Conservation (phyloP, 1,284 basidiomycete genomes). For the Cutaneotrichosporon dermatis region DNA sequence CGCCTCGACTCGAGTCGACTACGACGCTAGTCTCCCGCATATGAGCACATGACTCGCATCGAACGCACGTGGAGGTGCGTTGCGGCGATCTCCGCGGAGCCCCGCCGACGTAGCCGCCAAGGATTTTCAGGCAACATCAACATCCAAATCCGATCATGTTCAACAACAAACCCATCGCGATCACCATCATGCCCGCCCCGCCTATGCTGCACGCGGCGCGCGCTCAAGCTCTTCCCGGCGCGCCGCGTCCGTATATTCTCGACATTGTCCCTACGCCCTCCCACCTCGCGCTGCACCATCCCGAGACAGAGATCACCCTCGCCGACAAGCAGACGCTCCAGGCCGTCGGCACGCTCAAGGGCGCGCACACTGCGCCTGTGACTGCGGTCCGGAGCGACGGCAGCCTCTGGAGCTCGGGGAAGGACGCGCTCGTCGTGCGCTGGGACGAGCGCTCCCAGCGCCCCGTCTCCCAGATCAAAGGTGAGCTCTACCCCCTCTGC, state of each 20-base stretch:
- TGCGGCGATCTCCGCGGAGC: no score
- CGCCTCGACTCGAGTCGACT: not conserved
- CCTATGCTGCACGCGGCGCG: not conserved
- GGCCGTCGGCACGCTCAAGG: conserved; percentile 34
- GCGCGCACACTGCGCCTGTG: conserved; percentile 36
- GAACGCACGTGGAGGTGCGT: no score
- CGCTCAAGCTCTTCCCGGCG: not conserved
- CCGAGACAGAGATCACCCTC: conserved; percentile 37
- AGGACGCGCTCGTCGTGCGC: conserved; percentile 41
- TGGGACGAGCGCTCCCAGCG: conserved; percentile 46
- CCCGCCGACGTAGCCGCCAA: no score
- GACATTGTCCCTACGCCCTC: conserved; percentile 38
- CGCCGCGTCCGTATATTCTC: conserved; percentile 36
- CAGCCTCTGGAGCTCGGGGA: conserved; percentile 41
- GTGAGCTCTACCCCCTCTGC: conserved; percentile 23
- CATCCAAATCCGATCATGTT: no score
- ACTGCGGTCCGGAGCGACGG: conserved; percentile 29
- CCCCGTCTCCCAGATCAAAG: conserved; percentile 37
- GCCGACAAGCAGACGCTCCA: conserved; percentile 44
- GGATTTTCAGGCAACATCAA: no score
- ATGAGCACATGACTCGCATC: no score
- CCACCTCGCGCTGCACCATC: conserved; percentile 45
- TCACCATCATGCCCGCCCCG: not conserved
- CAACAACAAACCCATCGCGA: not conserved
- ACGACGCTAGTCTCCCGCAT: no score